A percentile compares a stretch with the other conserved stretches of the same genome.
Evolutionary conservation across 495 filamentous ascomycete species (phyloP).

Genomic region (Tuber brumale): DNA sequence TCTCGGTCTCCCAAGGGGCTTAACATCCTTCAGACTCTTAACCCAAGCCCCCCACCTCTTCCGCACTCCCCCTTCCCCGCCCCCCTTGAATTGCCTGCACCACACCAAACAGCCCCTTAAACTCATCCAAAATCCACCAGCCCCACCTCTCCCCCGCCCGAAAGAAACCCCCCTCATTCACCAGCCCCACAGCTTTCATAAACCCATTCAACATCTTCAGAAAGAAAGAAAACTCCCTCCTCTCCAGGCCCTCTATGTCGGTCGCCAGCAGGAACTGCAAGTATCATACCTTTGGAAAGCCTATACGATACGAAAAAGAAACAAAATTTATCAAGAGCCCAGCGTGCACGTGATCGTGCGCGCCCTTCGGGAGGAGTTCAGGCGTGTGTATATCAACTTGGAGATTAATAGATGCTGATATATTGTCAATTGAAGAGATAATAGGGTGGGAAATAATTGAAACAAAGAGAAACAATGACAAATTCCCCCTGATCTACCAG

Average conservation of each 20-base stretch:
- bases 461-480: no score
- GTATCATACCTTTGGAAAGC: slow-evolving; percentile 58
- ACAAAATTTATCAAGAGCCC: slow-evolving; percentile 67
- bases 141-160: slow-evolving; percentile 50
- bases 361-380: slow-evolving; percentile 50
- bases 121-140: slow-evolving; percentile 64
- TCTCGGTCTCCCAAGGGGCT: slow-evolving; percentile 59
- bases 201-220: slow-evolving; percentile 51
- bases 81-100: no score
- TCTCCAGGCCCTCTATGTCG: slow-evolving; percentile 42
- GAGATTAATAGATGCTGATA: no score
- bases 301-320: slow-evolving; percentile 56
- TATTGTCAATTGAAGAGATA: no score
- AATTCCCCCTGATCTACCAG: no score
- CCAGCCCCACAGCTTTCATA: slow-evolving; percentile 52
- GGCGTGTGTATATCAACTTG: slow-evolving; percentile 42
- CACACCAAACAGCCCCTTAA: slow-evolving; percentile 60
- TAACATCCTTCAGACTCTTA: slow-evolving; percentile 50
- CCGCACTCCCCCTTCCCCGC: slow-evolving; percentile 54
- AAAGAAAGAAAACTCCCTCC: slow-evolving; percentile 53
- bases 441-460: no score
- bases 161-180: slow-evolving; percentile 57
- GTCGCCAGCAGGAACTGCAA: slow-evolving; percentile 53
- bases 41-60: slow-evolving; percentile 57
- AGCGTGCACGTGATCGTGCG: slow-evolving; percentile 55